A percentile compares a stretch with the other conserved stretches of the same genome.
These are phyloP conservation scores for Aspergillus asperescens DNA, from an alignment of 495 filamentous ascomycete genomes.

Conservation along the genomic window DNA sequence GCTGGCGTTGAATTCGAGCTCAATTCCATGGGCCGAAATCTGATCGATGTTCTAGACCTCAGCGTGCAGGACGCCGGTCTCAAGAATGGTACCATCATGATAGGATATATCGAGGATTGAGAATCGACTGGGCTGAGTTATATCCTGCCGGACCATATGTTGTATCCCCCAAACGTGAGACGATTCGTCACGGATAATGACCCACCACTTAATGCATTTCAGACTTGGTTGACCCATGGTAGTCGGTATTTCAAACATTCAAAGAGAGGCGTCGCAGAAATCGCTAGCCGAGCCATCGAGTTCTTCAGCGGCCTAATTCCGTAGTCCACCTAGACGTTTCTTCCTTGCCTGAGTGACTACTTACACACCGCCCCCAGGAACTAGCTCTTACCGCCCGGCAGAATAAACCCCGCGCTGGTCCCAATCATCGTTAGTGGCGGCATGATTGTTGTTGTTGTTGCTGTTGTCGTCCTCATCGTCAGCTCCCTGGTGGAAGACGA, in stretches of 20 bases:
- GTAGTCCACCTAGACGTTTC: too few relatives aligned
- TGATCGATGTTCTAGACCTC: conserved; percentile 66
- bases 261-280: too few relatives aligned
- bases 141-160: background rate
- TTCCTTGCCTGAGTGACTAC: too few relatives aligned
- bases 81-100: conserved; percentile 87
- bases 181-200: conserved; percentile 3
- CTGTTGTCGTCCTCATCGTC: conserved; percentile 9
- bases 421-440: conserved; percentile 15
- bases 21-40: conserved; percentile 70
- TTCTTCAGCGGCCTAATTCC: too few relatives aligned
- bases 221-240: background rate
- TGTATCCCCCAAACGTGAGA: background rate
- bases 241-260: background rate
- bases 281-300: too few relatives aligned
- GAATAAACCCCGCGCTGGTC: conserved; percentile 35
- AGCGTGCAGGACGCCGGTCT: conserved; percentile 80
- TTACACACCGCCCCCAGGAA: conserved; percentile 12
- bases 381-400: conserved; percentile 30
- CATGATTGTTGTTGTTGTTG: background rate
- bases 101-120: conserved; percentile 75
- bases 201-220: background rate
- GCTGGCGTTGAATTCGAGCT: conserved; percentile 78
- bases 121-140: background rate
- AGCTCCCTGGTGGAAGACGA: conserved; percentile 16